These are phyloP conservation scores for Pouteria campechiana DNA, from an alignment of 179 eudicot genomes.

Conservation along the genomic window DNA sequence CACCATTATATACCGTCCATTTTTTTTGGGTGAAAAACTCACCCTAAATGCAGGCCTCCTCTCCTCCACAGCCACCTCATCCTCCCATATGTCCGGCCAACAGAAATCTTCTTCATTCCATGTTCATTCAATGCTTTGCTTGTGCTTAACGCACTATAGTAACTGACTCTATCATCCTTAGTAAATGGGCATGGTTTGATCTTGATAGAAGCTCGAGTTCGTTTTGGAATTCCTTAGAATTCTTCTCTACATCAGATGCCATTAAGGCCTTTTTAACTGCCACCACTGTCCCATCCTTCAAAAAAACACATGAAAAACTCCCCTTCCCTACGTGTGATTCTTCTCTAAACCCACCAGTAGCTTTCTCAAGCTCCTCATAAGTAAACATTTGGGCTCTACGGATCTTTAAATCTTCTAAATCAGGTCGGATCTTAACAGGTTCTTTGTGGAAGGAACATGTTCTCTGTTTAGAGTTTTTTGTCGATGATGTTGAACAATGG, in stretches of 20 bases:
- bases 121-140: too few relatives aligned
- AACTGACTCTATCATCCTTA: too few relatives aligned
- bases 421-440: constrained; percentile 37
- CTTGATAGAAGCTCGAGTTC: constrained; percentile 81
- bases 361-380: constrained; percentile 71
- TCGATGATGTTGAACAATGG: constrained; percentile 33
- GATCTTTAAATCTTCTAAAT: constrained; percentile 60
- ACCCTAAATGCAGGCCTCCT: too few relatives aligned
- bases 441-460: constrained; percentile 24
- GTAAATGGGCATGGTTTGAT: constrained; percentile 80
- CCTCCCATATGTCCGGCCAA: too few relatives aligned
- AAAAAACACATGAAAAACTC: constrained; percentile 86
- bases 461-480: constrained; percentile 19
- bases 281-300: constrained; percentile 67
- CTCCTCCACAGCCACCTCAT: too few relatives aligned
- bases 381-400: constrained; percentile 57
- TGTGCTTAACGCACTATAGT: too few relatives aligned
- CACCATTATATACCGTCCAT: too few relatives aligned
- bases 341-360: constrained; percentile 69
- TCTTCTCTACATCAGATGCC: constrained; percentile 65
- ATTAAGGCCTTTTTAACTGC: constrained; percentile 82
- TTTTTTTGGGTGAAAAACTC: too few relatives aligned
- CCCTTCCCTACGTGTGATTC: constrained; percentile 85
- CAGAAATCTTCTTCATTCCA: too few relatives aligned
- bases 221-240: constrained; percentile 75